phyloP scores from a whole-genome alignment of 768 basidiomycete genomes.

The Leccinum variicolor region DNA sequence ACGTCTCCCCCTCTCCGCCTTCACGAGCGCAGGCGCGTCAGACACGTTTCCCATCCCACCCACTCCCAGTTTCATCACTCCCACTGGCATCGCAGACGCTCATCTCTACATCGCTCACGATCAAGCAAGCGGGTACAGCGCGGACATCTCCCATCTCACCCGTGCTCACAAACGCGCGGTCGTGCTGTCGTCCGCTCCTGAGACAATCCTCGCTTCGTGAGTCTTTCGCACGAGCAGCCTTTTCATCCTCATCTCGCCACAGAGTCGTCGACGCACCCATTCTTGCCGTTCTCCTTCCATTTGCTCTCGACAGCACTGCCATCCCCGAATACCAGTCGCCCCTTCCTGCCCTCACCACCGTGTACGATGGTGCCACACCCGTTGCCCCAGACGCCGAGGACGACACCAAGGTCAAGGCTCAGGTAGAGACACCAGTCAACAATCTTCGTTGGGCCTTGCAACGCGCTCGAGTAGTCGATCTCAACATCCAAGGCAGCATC shows the following conservation, averaged over 20 bases:
- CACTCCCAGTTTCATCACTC: constrained; percentile 65
- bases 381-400: constrained; percentile 24
- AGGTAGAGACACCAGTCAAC: constrained; percentile 41
- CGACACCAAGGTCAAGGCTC: constrained; percentile 9
- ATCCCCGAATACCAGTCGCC: constrained; percentile 35
- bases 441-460: constrained; percentile 67
- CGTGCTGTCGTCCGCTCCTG: constrained; percentile 47
- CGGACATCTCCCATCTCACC: constrained; percentile 39
- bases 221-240: background rate
- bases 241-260: background rate
- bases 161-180: constrained; percentile 54
- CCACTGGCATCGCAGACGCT: constrained; percentile 63
- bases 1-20: constrained; percentile 71
- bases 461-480: constrained; percentile 61
- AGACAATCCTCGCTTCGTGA: constrained; percentile 45
- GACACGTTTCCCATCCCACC: constrained; percentile 68
- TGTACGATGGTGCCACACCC: constrained; percentile 49
- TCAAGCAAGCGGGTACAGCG: constrained; percentile 17
- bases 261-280: constrained; percentile 37
- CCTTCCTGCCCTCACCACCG: constrained; percentile 44
- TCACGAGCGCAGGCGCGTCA: constrained; percentile 61
- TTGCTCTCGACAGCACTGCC: constrained; percentile 49
- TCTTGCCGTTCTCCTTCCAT: constrained; percentile 59
- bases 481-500: constrained; percentile 60
- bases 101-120: constrained; percentile 48